A percentile compares a stretch with the other conserved stretches of the same genome.
Evolutionary conservation across 2,329 filamentous ascomycete genomes (phyloP).

Genomic region (Leptographium wingfieldii): DNA sequence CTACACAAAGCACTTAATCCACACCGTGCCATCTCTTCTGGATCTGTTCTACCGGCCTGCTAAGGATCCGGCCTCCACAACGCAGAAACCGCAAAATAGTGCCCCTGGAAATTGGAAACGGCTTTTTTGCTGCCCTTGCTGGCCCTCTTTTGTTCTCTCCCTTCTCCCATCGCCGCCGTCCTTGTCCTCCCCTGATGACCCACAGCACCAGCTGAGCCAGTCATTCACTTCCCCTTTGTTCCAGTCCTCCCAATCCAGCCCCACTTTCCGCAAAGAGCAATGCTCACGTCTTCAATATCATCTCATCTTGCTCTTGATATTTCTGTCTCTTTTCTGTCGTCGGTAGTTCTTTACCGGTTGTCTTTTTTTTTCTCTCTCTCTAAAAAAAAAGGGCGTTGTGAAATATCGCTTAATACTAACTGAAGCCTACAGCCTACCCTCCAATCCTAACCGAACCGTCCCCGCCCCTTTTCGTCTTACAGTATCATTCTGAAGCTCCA

Average conservation of each 20-base stretch:
- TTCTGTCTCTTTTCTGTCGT: not conserved
- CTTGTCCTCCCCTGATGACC: not conserved
- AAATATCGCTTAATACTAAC: not conserved
- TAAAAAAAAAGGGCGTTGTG: not conserved
- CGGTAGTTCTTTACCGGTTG: not conserved
- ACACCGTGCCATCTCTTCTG: constrained; percentile 8
- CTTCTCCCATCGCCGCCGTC: not conserved
- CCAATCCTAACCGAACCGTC: not conserved
- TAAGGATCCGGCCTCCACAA: not conserved
- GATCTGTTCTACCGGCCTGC: constrained; percentile 8
- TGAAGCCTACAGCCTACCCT: not conserved
- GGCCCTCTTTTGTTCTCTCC: not conserved
- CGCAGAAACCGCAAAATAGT: not conserved
- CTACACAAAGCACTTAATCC: constrained; percentile 2
- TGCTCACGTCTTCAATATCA: not conserved
- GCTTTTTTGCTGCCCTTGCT: not conserved
- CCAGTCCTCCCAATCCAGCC: not conserved
- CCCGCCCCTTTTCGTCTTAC: not conserved
- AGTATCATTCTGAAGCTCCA: not conserved
- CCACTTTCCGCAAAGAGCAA: not conserved
- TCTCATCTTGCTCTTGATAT: not conserved
- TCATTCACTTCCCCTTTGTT: not conserved
- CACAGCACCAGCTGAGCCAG: not conserved
- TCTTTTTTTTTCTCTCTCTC: not conserved
- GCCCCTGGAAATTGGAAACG: not conserved